Conservation (phyloP, 345 rosid genomes). For the Rhodomyrtus tomentosa region DNA sequence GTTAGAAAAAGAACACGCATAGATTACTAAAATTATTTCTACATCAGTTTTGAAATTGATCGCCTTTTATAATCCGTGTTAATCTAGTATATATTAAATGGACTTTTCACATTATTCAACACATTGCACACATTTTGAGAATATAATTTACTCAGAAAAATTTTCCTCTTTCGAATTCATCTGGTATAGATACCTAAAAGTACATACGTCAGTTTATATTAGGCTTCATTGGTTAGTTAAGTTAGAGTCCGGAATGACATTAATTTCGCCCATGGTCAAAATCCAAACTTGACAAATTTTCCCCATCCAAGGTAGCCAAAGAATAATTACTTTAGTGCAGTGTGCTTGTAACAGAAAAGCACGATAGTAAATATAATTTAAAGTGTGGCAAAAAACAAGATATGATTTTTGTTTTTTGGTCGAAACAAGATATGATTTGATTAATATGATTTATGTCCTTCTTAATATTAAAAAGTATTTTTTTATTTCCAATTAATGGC, state of each 20-base stretch:
- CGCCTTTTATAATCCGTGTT: background rate
- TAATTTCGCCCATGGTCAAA: background rate
- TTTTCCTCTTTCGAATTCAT: background rate
- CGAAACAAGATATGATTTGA: background rate
- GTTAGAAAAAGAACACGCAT: background rate
- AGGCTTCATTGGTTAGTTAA: background rate
- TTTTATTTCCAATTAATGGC: background rate
- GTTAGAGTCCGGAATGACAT: background rate
- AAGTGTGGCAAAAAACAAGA: background rate
- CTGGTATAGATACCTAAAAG: background rate
- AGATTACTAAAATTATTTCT: background rate
- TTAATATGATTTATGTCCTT: background rate
- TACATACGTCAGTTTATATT: background rate
- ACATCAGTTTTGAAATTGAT: background rate
- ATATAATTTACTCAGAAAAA: background rate
- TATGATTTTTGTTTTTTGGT: too few relatives aligned
- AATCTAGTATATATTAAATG: background rate
- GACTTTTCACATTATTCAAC: background rate
- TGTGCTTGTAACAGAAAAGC: background rate
- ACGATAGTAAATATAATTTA: background rate
- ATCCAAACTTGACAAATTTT: background rate
- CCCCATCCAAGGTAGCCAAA: background rate
- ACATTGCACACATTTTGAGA: background rate
- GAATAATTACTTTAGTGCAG: background rate
- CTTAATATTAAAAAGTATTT: background rate